Conservation (phyloP, 768 basidiomycete genomes). For the Suillus subaureus region DNA sequence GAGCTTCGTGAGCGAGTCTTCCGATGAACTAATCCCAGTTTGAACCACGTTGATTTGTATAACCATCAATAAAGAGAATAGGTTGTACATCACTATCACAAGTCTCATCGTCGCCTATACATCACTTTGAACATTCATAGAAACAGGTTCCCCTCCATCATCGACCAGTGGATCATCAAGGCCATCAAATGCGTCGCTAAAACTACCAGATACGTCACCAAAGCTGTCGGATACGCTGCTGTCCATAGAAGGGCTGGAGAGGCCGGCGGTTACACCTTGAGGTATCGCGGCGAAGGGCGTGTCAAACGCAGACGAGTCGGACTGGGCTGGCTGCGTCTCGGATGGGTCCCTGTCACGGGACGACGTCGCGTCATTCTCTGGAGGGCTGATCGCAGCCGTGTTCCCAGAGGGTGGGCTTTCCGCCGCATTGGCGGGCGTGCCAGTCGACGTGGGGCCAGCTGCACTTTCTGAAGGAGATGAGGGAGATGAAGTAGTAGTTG, state of each 20-base stretch:
- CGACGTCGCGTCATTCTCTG: background rate
- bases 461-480: background rate
- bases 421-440: background rate
- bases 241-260: too few species aligned
- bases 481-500: background rate
- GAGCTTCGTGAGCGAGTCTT: background rate
- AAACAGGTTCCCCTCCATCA: background rate
- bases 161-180: background rate
- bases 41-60: slow-evolving; percentile 16
- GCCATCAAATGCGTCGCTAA: rapidly evolving
- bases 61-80: too few species aligned
- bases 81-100: background rate
- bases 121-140: background rate
- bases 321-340: background rate
- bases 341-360: background rate
- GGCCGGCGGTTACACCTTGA: background rate
- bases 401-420: background rate
- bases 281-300: too few species aligned
- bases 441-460: background rate
- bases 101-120: background rate
- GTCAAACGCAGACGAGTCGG: background rate
- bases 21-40: background rate
- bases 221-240: too few species aligned
- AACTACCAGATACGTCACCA: too few species aligned
- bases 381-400: background rate